Conservation (phyloP, 129 eudicot genomes). For the Cynara cardunculus region DNA sequence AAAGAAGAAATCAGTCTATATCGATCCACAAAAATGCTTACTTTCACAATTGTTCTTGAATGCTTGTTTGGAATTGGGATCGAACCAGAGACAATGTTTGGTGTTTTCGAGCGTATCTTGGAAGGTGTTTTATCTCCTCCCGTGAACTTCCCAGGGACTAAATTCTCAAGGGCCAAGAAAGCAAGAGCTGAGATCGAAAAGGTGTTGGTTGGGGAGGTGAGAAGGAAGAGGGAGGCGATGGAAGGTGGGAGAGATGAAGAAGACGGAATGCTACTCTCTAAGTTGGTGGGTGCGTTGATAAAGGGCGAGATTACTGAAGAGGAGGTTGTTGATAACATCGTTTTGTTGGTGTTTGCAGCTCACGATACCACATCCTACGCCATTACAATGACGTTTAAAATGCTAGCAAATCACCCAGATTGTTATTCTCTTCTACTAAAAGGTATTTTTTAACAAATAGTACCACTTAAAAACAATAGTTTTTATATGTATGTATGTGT, state of each 20-base stretch:
- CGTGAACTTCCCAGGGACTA: conserved; percentile 56
- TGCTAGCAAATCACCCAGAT: conserved; percentile 64
- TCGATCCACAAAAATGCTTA: conserved; percentile 45
- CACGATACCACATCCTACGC: conserved; percentile 93
- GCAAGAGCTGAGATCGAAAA: conserved; percentile 60
- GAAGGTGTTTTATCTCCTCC: conserved; percentile 68
- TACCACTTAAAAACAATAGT: not conserved
- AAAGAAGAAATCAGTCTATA: conserved; percentile 43
- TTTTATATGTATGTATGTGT: not conserved
- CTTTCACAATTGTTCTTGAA: conserved; percentile 61
- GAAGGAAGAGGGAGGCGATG: conserved; percentile 56
- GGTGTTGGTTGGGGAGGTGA: conserved; percentile 43
- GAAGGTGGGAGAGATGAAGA: conserved; percentile 27
- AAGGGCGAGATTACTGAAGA: conserved; percentile 71
- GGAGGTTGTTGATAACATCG: conserved; percentile 80
- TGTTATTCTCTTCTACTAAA: conserved; percentile 56
- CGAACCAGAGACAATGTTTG: conserved; percentile 34
- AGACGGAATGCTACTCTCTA: conserved; percentile 38
- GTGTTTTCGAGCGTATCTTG: conserved; percentile 57
- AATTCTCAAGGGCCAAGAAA: conserved; percentile 63
- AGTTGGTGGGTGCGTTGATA: conserved; percentile 54
- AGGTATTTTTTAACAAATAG: conserved; percentile 36
- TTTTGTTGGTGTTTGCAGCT: conserved; percentile 81
- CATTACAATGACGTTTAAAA: conserved; percentile 74
- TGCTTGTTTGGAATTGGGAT: conserved; percentile 73